Conservation (phyloP, 2,329 filamentous ascomycete species). For the Pseudogymnoascus sp. region DNA sequence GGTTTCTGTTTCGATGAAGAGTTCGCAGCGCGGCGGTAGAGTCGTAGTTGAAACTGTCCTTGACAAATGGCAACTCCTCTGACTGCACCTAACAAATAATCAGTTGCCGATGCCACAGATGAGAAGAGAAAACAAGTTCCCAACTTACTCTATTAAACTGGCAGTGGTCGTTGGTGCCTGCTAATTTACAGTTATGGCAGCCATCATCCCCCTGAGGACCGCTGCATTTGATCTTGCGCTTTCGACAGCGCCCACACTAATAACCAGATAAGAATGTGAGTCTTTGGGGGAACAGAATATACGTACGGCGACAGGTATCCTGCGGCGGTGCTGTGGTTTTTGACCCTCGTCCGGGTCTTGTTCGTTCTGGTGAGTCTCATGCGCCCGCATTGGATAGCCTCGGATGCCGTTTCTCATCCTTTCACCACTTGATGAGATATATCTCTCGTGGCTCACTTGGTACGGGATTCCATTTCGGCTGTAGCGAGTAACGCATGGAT, state of each 20-base stretch:
- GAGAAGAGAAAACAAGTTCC: neutral
- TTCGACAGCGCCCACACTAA: constrained; percentile 81
- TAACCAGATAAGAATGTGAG: neutral
- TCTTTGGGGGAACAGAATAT: constrained; percentile 11
- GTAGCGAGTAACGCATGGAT: constrained; percentile 19
- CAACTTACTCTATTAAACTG: constrained; percentile 67
- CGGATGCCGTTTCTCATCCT: constrained; percentile 14
- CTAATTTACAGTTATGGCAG: constrained; percentile 76
- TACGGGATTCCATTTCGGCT: constrained; percentile 19
- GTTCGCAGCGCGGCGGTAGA: constrained; percentile 14
- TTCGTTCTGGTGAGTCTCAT: constrained; percentile 18
- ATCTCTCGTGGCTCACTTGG: constrained; percentile 23
- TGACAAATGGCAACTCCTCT: constrained; percentile 20
- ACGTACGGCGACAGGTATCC: constrained; percentile 45
- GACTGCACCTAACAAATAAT: neutral
- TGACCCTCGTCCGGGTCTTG: constrained; percentile 19
- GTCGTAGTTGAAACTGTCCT: constrained; percentile 18
- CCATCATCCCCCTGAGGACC: constrained; percentile 73
- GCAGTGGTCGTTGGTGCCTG: constrained; percentile 57
- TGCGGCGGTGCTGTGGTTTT: constrained; percentile 24
- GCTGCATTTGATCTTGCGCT: constrained; percentile 91
- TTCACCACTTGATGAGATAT: constrained; percentile 12
- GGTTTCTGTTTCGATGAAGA: constrained; percentile 13
- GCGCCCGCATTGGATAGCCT: constrained; percentile 14
- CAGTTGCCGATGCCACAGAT: neutral